Conservation (phyloP, 1,284 basidiomycete species). For the Leccinum pallidistipes region DNA sequence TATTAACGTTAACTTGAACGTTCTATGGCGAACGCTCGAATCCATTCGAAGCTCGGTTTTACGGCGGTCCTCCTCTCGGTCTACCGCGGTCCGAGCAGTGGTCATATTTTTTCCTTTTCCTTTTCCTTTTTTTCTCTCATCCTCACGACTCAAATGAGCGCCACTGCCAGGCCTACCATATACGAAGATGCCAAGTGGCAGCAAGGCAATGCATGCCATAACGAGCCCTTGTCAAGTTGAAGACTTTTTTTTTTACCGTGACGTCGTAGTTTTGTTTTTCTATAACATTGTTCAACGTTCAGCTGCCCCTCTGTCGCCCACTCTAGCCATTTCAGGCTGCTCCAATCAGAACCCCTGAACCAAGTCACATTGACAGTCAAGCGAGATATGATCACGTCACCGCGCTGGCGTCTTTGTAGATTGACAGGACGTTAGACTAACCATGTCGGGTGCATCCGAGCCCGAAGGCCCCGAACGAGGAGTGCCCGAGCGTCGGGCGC, state of each 20-base stretch:
- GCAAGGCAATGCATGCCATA: background rate
- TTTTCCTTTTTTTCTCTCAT: background rate
- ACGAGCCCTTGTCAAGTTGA: background rate
- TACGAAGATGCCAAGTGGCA: background rate
- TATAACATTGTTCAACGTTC: background rate
- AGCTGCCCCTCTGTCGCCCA: background rate
- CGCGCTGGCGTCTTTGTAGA: background rate
- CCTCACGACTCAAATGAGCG: background rate
- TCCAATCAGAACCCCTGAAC: background rate
- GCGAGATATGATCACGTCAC: background rate
- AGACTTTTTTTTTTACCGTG: background rate
- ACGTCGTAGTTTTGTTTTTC: background rate
- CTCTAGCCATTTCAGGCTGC: background rate
- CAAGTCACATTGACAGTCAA: background rate
- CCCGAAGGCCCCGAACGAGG: background rate
- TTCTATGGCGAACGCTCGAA: background rate
- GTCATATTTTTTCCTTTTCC: background rate
- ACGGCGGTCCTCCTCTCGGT: background rate
- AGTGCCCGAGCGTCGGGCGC: background rate
- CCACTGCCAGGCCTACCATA: background rate
- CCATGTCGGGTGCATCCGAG: background rate
- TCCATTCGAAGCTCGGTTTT: constrained; percentile 2
- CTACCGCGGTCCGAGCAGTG: background rate
- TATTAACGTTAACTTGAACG: background rate
- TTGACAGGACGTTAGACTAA: background rate